Evolutionary conservation across 805 yeast genomes (phyloP).

Genomic region (Pichia membranifaciens): DNA sequence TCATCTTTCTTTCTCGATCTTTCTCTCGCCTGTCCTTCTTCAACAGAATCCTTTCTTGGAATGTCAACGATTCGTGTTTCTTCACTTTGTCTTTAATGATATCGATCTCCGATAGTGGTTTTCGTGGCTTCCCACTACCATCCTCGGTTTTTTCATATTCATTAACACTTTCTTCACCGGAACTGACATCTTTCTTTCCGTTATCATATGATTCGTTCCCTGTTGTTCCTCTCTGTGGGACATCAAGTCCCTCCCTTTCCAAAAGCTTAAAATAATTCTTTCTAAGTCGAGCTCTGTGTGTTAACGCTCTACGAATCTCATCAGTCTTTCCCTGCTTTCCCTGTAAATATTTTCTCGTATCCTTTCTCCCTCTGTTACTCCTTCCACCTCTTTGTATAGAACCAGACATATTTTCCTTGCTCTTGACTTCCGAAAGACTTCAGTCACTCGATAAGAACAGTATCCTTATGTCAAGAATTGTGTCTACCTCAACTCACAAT

Average conservation of each 20-base stretch:
- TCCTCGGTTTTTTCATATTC: conserved; percentile 16
- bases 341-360: conserved; percentile 16
- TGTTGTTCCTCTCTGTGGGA: conserved; percentile 34
- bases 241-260: conserved; percentile 60
- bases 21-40: conserved; percentile 44
- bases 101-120: conserved; percentile 20
- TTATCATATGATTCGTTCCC: conserved; percentile 16
- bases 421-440: too few species aligned
- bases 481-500: too few species aligned
- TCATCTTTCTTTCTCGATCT: conserved; percentile 36
- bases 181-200: too few species aligned
- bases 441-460: too few species aligned
- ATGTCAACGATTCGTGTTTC: conserved; percentile 26
- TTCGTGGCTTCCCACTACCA: neutral
- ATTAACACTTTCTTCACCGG: conserved; percentile 9
- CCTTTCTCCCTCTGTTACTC: conserved; percentile 6
- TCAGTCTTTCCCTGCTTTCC: conserved; percentile 33
- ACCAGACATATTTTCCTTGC: neutral
- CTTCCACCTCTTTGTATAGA: neutral
- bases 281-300: conserved; percentile 75
- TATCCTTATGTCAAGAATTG: too few species aligned
- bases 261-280: conserved; percentile 75
- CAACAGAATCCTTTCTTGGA: conserved; percentile 39
- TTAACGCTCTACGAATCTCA: conserved; percentile 73
- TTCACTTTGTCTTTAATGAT: conserved; percentile 29